A percentile compares a stretch with the other conserved stretches of the same genome.
These are phyloP conservation scores for Cephalotrichum gorgonifer DNA, from an alignment of 2,329 filamentous ascomycete genomes.

Conservation along the genomic window DNA sequence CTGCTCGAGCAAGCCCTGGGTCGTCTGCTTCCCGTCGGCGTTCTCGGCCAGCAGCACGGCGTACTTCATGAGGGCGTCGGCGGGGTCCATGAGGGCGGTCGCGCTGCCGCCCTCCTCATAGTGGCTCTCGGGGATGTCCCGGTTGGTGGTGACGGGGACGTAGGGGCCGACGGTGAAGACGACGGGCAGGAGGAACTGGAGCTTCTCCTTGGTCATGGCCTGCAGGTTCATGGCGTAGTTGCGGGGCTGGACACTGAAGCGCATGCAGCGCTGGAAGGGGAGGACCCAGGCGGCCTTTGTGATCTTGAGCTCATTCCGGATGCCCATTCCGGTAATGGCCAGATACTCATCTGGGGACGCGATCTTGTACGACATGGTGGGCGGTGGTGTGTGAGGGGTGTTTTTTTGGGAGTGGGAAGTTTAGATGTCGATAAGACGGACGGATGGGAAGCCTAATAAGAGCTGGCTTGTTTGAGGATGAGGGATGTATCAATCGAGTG, in stretches of 20 bases:
- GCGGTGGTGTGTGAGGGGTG: slow-evolving; percentile 7
- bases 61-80: slow-evolving; percentile 66
- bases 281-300: slow-evolving; percentile 66
- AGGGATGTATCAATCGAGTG: too few relatives aligned
- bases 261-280: slow-evolving; percentile 57
- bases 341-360: slow-evolving; percentile 75
- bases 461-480: too few relatives aligned
- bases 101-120: slow-evolving; percentile 10
- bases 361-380: slow-evolving; percentile 51
- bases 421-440: too few relatives aligned
- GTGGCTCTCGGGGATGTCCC: slow-evolving; percentile 14
- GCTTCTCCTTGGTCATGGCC: slow-evolving; percentile 83
- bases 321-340: slow-evolving; percentile 71
- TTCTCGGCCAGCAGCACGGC: slow-evolving; percentile 70
- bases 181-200: slow-evolving; percentile 71
- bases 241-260: slow-evolving; percentile 59
- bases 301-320: slow-evolving; percentile 60
- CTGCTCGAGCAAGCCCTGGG: slow-evolving; percentile 58
- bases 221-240: slow-evolving; percentile 77
- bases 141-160: slow-evolving; percentile 48
- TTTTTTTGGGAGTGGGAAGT: not conserved
- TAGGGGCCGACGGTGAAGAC: slow-evolving; percentile 81
- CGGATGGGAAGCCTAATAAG: too few relatives aligned
- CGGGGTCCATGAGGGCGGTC: slow-evolving; percentile 35
- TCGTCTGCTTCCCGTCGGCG: slow-evolving; percentile 33